Conservation (phyloP, 805 yeast species). For the Saccharomycopsis vini region DNA sequence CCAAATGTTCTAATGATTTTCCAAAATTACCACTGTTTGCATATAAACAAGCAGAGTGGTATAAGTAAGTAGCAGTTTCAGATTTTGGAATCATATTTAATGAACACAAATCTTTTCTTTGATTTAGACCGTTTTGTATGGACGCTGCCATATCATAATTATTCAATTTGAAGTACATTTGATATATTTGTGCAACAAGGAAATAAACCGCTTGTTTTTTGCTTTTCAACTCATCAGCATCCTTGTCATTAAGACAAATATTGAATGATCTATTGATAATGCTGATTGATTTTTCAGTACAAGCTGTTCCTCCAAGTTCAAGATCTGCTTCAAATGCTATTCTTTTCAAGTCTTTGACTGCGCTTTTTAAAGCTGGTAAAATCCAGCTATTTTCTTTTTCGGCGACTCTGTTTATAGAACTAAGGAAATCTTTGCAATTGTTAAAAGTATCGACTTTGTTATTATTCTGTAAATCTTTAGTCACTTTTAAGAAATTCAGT, state of each 20-base stretch:
- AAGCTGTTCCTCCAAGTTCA: constrained; percentile 24
- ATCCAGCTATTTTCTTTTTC: constrained; percentile 48
- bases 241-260: constrained; percentile 69
- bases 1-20: constrained; percentile 42
- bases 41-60: constrained; percentile 59
- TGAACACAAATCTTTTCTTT: constrained; percentile 38
- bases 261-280: constrained; percentile 68
- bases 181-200: constrained; percentile 61
- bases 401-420: constrained; percentile 41
- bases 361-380: constrained; percentile 32
- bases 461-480: background rate
- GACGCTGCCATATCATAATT: constrained; percentile 69
- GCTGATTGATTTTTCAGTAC: constrained; percentile 47
- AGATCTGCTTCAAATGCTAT: constrained; percentile 22
- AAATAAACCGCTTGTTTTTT: constrained; percentile 60
- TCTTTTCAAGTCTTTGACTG: constrained; percentile 31
- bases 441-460: constrained; percentile 21
- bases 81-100: constrained; percentile 38
- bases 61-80: constrained; percentile 53
- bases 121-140: constrained; percentile 57
- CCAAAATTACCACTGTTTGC: constrained; percentile 55
- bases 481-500: background rate
- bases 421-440: constrained; percentile 32
- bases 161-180: constrained; percentile 55
- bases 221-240: constrained; percentile 37